Evolutionary conservation across 306 rosid species (phyloP), one percentile per base, ranked within the genome.

Genomic region (Cicer cuneatum): DNA sequence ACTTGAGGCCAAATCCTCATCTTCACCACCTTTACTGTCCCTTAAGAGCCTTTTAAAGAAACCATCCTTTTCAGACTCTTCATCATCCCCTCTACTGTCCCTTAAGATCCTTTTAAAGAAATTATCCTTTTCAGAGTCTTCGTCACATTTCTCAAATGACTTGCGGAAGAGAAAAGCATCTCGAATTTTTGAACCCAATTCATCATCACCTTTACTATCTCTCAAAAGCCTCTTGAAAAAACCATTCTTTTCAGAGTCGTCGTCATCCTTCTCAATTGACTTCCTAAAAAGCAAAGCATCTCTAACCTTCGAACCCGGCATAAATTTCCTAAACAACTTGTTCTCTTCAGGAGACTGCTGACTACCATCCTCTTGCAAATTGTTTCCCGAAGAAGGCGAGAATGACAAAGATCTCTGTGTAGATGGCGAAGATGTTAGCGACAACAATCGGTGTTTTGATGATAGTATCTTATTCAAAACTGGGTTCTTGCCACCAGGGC

Each of bases 221-320:
- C 95, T 86, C 60, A 90, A 75, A 77, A 94, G 81, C 87, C 97
- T 86, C 88, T 87, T 92, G 82, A 94, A 92, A 83, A 94, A 90
- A 16, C 97, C 92, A 74, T 91, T 92, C 82, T 92, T 94, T 75
- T 94, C 98, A 62, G 86, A 72, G 13, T 89, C 95, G 43, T 79
- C 90, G 7, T 86, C 95, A 45, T 87, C 96, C 79, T 90, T 92
- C 49, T 92, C 99, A 16, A 38, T 89, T 0, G 96, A 92, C 84
- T 87, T 94, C 80, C 99, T 85, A 68, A 94, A 94, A 43, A 86
- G 90, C 48, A 94, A 78, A 35, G 92, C 92, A 86, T 93, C 98
- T 74, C 94, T 85, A 58, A 93, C 90, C 89, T 90, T 91, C 3
- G 87, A 82, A 61, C 98, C 81, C 0, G 95, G 96, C 63, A 92